Evolutionary conservation across 2,329 filamentous ascomycete species (phyloP), one percentile per base, ranked within the genome.

Genomic region (Sclerotinia borealis): DNA sequence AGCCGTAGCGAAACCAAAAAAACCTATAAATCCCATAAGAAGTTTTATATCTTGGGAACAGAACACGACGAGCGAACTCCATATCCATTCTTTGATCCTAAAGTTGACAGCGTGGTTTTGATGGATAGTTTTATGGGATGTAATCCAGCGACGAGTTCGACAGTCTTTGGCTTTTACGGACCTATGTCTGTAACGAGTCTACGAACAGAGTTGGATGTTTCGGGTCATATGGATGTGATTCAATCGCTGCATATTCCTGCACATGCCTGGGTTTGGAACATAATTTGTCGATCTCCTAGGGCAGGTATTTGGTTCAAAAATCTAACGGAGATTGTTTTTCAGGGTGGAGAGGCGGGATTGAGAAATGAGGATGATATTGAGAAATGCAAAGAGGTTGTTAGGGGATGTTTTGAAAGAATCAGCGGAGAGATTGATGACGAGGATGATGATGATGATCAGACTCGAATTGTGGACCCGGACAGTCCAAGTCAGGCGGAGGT

Each of bases 161-260:
- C 4, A 2, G 6, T 5, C 17, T 17, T 43, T 10, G 37, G 27
- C 2, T 22, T 43, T 4, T 43, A 31, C 10, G 37, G 11, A 2
- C 1, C 11, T 1, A 11, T 0, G 8, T 9, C 5, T 13, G 11
- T 17, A 6, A 5, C 1, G n/a, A 5, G 7, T 8, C 3, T 36
- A 22, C 11, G 2, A n/a, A n/a, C 11, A 5, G n/a, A 36, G n/a
- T 22, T n/a, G n/a, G n/a, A 31, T 2, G 7, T 8, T 11, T 2
- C 1, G 7, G 19, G 22, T 41, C 27, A 10, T 25, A 4, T 56
- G 3, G 27, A 43, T 31, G 2, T 56, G 22, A 13, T 56, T 19
- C 52, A 34, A 22, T 31, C 37, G 0, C 13, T 56, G 19, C 27
- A 43, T 31, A 15, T 56, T 22, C 7, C 52, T 1, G 27, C 52